A percentile compares a stretch with the other conserved stretches of the same genome.
These are phyloP conservation scores for Saururus chinensis DNA, from an alignment of 164 flowering plant species.

Conservation along the genomic window DNA sequence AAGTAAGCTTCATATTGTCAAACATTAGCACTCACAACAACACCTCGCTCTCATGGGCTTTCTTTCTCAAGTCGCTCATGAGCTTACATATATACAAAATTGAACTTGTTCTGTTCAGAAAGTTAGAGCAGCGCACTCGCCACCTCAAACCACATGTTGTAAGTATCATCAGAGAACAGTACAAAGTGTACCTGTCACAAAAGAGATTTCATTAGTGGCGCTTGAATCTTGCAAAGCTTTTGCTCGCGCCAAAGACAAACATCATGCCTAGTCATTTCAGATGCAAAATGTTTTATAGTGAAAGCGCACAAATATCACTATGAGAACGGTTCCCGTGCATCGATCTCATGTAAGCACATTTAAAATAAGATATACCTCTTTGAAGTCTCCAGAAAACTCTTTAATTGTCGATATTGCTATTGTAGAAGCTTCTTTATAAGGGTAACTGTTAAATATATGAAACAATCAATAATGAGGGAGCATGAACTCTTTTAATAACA, in stretches of 20 bases:
- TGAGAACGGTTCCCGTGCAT: background rate
- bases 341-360: background rate
- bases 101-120: background rate
- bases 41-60: too few relatives aligned
- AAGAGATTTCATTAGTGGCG: too few relatives aligned
- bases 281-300: background rate
- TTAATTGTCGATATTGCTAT: slow-evolving; percentile 61
- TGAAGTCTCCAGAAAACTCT: slow-evolving; percentile 48
- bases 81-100: background rate
- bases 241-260: too few relatives aligned
- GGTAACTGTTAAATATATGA: slow-evolving; percentile 48
- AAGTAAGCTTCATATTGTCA: too few relatives aligned
- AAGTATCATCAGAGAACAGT: slow-evolving; percentile 55
- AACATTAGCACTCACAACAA: too few relatives aligned
- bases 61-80: too few relatives aligned
- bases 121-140: slow-evolving; percentile 33
- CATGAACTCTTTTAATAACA: too few relatives aligned
- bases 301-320: too few relatives aligned
- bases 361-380: slow-evolving; percentile 43
- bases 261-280: too few relatives aligned
- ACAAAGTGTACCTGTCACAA: slow-evolving; percentile 78
- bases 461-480: background rate
- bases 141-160: slow-evolving; percentile 54
- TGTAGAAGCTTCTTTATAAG: slow-evolving; percentile 75
- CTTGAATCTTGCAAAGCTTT: too few relatives aligned